These are phyloP conservation scores for Prunus salicina DNA, from an alignment of 306 rosid genomes.

Conservation along the genomic window DNA sequence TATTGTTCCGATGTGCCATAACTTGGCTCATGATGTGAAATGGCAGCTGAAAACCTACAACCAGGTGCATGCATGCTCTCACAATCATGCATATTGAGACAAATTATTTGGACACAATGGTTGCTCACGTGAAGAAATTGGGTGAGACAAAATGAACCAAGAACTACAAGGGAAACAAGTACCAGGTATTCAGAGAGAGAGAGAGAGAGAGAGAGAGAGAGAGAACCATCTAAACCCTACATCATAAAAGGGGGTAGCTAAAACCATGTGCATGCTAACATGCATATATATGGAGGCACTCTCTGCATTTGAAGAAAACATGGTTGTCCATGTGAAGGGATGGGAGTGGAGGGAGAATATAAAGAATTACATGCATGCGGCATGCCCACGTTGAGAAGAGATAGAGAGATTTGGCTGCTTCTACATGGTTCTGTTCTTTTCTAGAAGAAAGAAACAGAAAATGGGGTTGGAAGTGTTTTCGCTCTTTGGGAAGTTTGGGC, in stretches of 20 bases:
- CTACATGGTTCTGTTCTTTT: not conserved
- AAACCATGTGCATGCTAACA: conserved; percentile 30
- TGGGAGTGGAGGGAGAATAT: conserved; percentile 20
- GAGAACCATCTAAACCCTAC: not conserved
- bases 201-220: not conserved
- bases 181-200: not conserved
- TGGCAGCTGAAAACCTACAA: not conserved
- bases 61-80: not conserved
- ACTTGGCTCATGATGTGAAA: not conserved
- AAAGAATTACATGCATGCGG: conserved; percentile 6
- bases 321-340: conserved; percentile 40
- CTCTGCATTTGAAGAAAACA: conserved; percentile 16
- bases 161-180: not conserved
- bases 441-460: not conserved
- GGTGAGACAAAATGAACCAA: not conserved
- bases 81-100: conserved; percentile 3
- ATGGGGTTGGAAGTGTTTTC: not conserved
- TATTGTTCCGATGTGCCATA: not conserved
- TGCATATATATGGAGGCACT: conserved; percentile 5
- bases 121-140: conserved; percentile 8
- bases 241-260: conserved; percentile 4
- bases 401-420: not conserved
- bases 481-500: not conserved
- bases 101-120: conserved; percentile 1
- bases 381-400: too few species aligned